Percentiles rank a stretch among this genome's conserved stretches.
phyloP scores from a whole-genome alignment of 768 basidiomycete genomes.

The Cystobasidium ongulense region DNA sequence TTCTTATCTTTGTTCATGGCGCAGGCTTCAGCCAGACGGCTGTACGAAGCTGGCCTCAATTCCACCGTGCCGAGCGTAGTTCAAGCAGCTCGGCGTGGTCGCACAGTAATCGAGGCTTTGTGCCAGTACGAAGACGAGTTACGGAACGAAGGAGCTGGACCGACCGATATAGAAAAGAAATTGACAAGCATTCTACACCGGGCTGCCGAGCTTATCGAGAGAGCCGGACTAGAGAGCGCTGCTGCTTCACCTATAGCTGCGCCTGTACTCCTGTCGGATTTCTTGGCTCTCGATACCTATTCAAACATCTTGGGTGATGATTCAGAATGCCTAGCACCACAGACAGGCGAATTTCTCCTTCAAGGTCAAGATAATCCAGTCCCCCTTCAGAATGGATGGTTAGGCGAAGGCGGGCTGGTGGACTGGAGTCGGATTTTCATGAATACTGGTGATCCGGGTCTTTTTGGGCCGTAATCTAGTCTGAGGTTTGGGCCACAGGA shows the following conservation, averaged over 20 bases:
- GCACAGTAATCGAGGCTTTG: background rate
- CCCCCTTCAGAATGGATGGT: background rate
- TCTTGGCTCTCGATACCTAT: slow-evolving; percentile 3
- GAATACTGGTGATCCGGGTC: background rate
- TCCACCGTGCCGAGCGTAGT: background rate
- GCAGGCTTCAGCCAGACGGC: background rate
- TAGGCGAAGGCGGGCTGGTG: background rate
- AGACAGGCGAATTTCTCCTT: background rate
- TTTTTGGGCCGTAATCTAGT: background rate
- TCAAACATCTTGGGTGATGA: background rate
- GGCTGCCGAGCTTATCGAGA: background rate
- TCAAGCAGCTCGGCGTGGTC: background rate
- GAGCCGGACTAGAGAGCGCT: background rate
- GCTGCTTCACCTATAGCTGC: background rate
- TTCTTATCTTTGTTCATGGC: background rate
- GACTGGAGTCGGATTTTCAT: background rate
- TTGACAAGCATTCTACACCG: background rate
- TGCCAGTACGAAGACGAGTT: slow-evolving; percentile 1
- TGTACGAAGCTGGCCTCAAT: background rate
- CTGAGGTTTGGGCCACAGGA: too few species aligned
- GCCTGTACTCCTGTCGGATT: background rate
- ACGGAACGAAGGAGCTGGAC: background rate
- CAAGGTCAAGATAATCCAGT: background rate
- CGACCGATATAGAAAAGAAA: background rate
- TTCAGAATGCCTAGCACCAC: background rate